These are phyloP conservation scores for Zygosaccharomyces pseudobailii DNA, from an alignment of 1,139 yeast species.

Conservation along the genomic window DNA sequence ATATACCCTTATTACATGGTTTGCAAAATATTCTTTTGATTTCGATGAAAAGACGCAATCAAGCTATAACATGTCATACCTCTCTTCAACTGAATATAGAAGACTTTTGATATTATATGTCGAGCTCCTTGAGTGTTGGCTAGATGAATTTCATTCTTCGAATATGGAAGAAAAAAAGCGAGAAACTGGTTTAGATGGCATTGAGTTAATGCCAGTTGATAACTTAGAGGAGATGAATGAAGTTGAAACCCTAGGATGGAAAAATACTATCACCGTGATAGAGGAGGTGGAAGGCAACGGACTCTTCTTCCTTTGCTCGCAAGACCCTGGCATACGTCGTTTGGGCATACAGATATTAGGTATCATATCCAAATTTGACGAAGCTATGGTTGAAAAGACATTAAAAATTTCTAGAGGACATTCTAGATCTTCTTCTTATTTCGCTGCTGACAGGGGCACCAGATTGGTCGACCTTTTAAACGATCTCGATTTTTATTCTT, in stretches of 20 bases:
- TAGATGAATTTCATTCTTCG: conserved; percentile 49
- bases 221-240: conserved; percentile 38
- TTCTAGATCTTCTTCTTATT: conserved; percentile 59
- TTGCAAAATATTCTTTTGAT: conserved; percentile 76
- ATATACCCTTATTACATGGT: conserved; percentile 62
- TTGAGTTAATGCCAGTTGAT: conserved; percentile 25
- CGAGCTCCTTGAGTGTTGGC: conserved; percentile 77
- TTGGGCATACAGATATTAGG: conserved; percentile 70
- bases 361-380: conserved; percentile 79
- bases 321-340: conserved; percentile 69
- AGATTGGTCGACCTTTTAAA: conserved; percentile 77
- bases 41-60: conserved; percentile 58
- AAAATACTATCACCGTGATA: conserved; percentile 71
- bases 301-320: conserved; percentile 82
- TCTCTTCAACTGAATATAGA: conserved; percentile 55
- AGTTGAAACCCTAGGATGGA: conserved; percentile 70
- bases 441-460: conserved; percentile 75
- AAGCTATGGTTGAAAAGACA: conserved; percentile 58
- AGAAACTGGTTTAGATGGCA: conserved; percentile 31
- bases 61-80: conserved; percentile 48
- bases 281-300: conserved; percentile 98
- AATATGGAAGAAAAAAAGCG: conserved; percentile 29
- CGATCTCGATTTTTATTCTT: conserved; percentile 59
- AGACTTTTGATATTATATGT: conserved; percentile 64
- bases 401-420: conserved; percentile 37